Conservation (phyloP, 305 asterid species). For the Vinca major region DNA sequence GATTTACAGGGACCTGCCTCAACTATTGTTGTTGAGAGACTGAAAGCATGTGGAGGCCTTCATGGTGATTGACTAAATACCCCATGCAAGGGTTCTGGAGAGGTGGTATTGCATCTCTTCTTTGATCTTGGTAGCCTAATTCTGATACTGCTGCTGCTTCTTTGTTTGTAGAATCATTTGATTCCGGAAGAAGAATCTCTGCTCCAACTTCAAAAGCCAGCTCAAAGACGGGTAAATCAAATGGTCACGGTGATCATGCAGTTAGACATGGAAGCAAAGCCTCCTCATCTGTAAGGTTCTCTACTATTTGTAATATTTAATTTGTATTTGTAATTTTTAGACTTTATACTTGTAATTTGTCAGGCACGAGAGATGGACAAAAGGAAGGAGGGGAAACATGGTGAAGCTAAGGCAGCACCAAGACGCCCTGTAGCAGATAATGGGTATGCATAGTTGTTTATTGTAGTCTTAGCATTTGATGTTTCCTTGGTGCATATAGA, state of each 20-base stretch:
- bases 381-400: conserved; percentile 92
- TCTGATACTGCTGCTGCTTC: conserved; percentile 12
- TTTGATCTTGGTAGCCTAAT: conserved; percentile 13
- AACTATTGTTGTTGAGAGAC: conserved; percentile 78
- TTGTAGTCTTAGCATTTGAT: neutral
- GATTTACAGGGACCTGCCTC: conserved; percentile 95
- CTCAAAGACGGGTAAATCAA: conserved; percentile 59
- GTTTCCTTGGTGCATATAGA: neutral
- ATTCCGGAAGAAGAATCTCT: conserved; percentile 52
- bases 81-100: too few relatives aligned
- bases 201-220: conserved; percentile 47
- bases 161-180: conserved; percentile 45
- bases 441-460: conserved; percentile 43
- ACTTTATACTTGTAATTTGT: too few relatives aligned
- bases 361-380: conserved; percentile 99
- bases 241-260: conserved; percentile 50
- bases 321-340: conserved; percentile 6
- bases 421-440: conserved; percentile 97
- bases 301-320: too few relatives aligned
- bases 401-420: conserved; percentile 90
- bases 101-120: neutral
- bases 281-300: conserved; percentile 50
- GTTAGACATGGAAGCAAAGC: conserved; percentile 68
- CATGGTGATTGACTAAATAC: conserved; percentile 25
- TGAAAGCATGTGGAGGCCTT: conserved; percentile 59